These are phyloP conservation scores for Coriaria nepalensis DNA, from an alignment of 306 rosid species.

Conservation along the genomic window DNA sequence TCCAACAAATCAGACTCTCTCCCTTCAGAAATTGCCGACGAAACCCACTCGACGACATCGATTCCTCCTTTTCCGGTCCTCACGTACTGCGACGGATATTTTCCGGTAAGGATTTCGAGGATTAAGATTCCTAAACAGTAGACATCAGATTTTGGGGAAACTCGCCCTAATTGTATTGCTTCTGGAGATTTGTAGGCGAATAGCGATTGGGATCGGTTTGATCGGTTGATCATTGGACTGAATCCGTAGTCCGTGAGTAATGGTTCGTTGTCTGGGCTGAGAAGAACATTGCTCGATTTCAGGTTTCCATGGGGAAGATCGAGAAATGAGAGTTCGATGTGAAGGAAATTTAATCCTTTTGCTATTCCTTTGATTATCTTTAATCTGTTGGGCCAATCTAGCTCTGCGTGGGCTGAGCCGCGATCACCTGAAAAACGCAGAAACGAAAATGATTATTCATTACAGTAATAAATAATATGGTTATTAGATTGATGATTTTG, in stretches of 20 bases:
- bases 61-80: constrained; percentile 44
- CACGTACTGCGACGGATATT: constrained; percentile 65
- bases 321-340: constrained; percentile 21
- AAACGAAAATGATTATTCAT: too few species aligned
- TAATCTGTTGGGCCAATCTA: constrained; percentile 52
- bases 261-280: constrained; percentile 46
- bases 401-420: constrained; percentile 38
- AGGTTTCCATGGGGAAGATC: constrained; percentile 74
- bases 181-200: constrained; percentile 66
- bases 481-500: too few species aligned
- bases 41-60: constrained; percentile 57
- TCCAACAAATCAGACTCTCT: constrained; percentile 52
- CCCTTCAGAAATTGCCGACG: constrained; percentile 40
- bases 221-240: constrained; percentile 25
- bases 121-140: constrained; percentile 64
- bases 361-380: constrained; percentile 56
- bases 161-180: constrained; percentile 21
- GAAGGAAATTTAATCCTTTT: constrained; percentile 48
- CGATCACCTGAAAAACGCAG: constrained; percentile 52
- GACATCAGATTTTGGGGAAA: constrained; percentile 53
- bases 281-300: constrained; percentile 66
- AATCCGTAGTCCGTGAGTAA: constrained; percentile 50
- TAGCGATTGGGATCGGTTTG: constrained; percentile 22
- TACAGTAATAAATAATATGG: too few species aligned
- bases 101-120: constrained; percentile 63